Evolutionary conservation across 306 rosid genomes (phyloP).

Genomic region (Medicago truncatula): DNA sequence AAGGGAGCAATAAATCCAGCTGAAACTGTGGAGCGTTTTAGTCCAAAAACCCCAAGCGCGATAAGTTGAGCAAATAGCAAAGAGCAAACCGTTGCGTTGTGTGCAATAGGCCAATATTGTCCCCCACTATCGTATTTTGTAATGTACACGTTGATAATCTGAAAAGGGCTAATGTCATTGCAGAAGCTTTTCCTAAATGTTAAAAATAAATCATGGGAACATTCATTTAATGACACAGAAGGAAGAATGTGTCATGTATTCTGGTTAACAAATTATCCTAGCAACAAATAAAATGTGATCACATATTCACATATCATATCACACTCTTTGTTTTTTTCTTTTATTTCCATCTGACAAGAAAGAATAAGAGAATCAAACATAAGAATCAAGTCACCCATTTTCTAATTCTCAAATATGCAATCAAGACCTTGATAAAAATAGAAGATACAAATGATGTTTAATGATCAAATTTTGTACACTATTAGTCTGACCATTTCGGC

Average conservation of each 20-base stretch:
- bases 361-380: not conserved
- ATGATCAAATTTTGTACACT: slow-evolving; percentile 6
- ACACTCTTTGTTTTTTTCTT: not conserved
- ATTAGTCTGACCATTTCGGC: slow-evolving; percentile 20
- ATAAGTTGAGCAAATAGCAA: slow-evolving; percentile 75
- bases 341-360: not conserved
- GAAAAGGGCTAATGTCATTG: slow-evolving; percentile 35
- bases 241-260: not conserved
- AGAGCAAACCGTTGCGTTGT: slow-evolving; percentile 75
- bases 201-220: slow-evolving; percentile 32
- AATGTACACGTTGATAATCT: slow-evolving; percentile 84
- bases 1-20: slow-evolving; percentile 90
- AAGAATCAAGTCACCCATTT: slow-evolving; percentile 19
- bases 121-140: slow-evolving; percentile 79
- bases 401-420: slow-evolving; percentile 27
- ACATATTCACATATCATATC: not conserved
- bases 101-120: slow-evolving; percentile 82
- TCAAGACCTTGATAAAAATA: slow-evolving; percentile 2
- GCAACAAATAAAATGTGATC: slow-evolving; percentile 23
- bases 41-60: slow-evolving; percentile 86
- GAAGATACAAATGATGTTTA: slow-evolving; percentile 17
- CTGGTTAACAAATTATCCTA: slow-evolving; percentile 17
- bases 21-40: slow-evolving; percentile 74
- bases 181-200: slow-evolving; percentile 13
- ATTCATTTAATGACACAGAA: not conserved